Percentiles rank a stretch among this genome's conserved stretches.
Conservation (phyloP, 257 asterid genomes). For the Capsicum chinense region DNA sequence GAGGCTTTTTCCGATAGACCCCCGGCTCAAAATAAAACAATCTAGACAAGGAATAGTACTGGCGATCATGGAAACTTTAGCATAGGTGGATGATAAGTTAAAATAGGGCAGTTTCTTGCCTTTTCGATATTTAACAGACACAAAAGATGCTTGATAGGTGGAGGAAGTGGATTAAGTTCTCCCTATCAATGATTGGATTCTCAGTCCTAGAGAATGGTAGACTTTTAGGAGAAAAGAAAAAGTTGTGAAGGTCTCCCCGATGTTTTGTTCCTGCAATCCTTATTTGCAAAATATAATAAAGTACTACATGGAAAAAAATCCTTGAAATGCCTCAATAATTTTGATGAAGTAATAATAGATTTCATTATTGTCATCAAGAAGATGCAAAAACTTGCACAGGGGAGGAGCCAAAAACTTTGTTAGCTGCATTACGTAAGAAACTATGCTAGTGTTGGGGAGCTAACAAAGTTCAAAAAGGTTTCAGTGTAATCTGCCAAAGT, state of each 20-base stretch:
- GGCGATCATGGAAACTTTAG: background rate
- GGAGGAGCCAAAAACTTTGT: background rate
- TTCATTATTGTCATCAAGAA: slow-evolving; percentile 8
- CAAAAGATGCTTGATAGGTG: background rate
- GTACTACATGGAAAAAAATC: background rate
- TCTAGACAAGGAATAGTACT: too few relatives aligned
- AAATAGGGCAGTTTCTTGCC: background rate
- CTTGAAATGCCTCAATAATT: background rate
- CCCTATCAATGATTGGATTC: background rate
- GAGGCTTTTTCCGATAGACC: too few relatives aligned
- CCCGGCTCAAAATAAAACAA: too few relatives aligned
- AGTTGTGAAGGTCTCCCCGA: background rate
- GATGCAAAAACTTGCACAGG: background rate
- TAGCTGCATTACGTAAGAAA: background rate
- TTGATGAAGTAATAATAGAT: slow-evolving; percentile 4
- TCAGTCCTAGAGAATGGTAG: background rate
- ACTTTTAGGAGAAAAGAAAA: background rate
- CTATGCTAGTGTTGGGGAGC: background rate
- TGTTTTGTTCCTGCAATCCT: background rate
- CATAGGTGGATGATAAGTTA: background rate
- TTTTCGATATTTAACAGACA: background rate
- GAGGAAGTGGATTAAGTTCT: background rate
- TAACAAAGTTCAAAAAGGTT: background rate
- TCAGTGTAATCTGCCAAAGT: background rate
- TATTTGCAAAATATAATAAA: background rate